phyloP scores from a whole-genome alignment of 208 protist genomes.

The Leishmania tropica region DNA sequence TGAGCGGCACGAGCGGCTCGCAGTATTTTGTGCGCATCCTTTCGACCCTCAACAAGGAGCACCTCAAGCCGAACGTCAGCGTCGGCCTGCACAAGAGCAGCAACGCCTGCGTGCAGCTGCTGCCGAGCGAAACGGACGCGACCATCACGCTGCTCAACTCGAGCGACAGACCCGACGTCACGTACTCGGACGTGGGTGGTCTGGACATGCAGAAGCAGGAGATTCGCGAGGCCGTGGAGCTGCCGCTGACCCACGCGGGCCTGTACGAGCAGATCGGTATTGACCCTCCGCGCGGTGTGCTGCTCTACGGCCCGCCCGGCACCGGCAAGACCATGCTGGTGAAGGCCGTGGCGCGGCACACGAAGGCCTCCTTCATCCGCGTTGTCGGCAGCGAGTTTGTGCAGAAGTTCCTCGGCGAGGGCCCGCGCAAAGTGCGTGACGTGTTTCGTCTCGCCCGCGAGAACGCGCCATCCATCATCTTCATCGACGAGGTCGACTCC shows the following conservation, averaged over 20 bases:
- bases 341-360: slow-evolving; percentile 99
- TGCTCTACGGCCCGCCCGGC: slow-evolving; percentile 98
- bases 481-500: slow-evolving; percentile 99
- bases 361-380: slow-evolving; percentile 97
- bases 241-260: slow-evolving; percentile 99
- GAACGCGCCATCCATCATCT: slow-evolving; percentile 99
- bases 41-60: slow-evolving; percentile 97
- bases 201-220: slow-evolving; percentile 99
- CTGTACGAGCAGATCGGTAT: slow-evolving; percentile 99
- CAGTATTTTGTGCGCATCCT: slow-evolving; percentile 99
- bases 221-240: slow-evolving; percentile 99
- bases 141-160: slow-evolving; percentile 95
- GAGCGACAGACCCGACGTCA: slow-evolving; percentile 93
- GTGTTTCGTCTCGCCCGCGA: slow-evolving; percentile 98
- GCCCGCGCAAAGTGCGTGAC: slow-evolving; percentile 99
- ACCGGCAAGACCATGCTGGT: slow-evolving; percentile 99
- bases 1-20: slow-evolving; percentile 95
- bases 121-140: slow-evolving; percentile 98
- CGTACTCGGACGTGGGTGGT: slow-evolving; percentile 98
- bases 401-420: slow-evolving; percentile 99
- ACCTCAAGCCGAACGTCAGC: slow-evolving; percentile 98
- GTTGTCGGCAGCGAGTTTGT: slow-evolving; percentile 99
- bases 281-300: slow-evolving; percentile 99
- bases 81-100: slow-evolving; percentile 99
- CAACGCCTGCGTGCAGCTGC: slow-evolving; percentile 98